Evolutionary conservation across 2,329 filamentous ascomycete genomes (phyloP), one percentile per base, ranked within the genome.

Genomic region (Neodidymelliopsis sp.): DNA sequence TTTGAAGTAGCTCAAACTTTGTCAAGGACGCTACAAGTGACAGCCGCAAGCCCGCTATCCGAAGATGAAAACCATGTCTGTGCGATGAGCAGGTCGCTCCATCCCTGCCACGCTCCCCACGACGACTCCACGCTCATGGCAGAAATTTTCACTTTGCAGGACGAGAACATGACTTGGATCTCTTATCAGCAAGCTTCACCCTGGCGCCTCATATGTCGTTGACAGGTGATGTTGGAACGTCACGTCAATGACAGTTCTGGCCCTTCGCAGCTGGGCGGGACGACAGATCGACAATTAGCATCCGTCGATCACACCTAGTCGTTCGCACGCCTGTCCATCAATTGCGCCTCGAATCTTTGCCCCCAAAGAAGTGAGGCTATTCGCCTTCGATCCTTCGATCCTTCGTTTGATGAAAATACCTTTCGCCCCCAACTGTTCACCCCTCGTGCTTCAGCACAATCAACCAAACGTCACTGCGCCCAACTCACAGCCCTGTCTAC

Each of bases 221-320:
- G 37, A 34, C 33, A 30, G 28, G 28, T 44, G 46, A 50, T 48
- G 23, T 31, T 30, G 28, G 38, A 44, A 56, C 51, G 59, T 64
- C 57, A 64, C 59, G 16, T 35, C 36, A 31, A 50, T 3, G 30
- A 41, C 34, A 42, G 33, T 34, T 62, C 57, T 63, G 47, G 57
- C 57, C 49, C 35, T 22, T 44, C 23, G 40, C 40, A 44, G 35
- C 43, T 52, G 35, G 35, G 41, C 43, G 45, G 47, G 43, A 44
- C 46, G 24, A 38, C 30, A 49, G 61, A 64, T 64, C 57, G 57
- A 56, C 59, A 46, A 28, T 47, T 57, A 54, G 51, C 19, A 34
- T 15, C 25, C 38, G 49, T 36, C 49, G 49, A 56, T 56, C 49
- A 53, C 51, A 27, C 37, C 24, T 33, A 46, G 42, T 35, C 37